Base-by-base conservation (phyloP, 768 basidiomycete genomes). In the Termitomyces sp. region DNA sequence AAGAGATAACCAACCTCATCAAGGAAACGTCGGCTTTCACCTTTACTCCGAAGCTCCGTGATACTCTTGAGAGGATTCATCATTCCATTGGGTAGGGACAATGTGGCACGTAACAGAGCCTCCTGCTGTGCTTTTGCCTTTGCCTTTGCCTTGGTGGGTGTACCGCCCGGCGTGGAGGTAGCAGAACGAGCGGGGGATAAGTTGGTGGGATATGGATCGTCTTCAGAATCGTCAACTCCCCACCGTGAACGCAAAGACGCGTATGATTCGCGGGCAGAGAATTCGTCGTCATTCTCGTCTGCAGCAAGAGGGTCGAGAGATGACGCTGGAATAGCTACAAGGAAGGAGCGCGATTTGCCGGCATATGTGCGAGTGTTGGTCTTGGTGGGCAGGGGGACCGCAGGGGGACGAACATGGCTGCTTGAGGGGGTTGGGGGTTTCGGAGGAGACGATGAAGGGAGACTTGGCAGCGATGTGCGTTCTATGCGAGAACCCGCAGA, bases 1-100 rank as follows among this genome's bases (percentile, higher is more conserved):
- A 92, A 88, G 5, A 93, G 71, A 70, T 92, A 94, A 0, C 92
- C 92, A 3, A 92, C 81, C 64, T 92, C 91, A 59, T 94, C 92
- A 44, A 92, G 69, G 66, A 93, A 93, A 16, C 89, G 75, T 60
- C 91, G 77, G 54, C 78, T 85, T 71, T 93, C 90, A 13, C 92
- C 92, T 68, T 89, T 90, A 65, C 81, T 88, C 56, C 90, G 73
- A 40, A 93, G 75, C 61, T 93, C 91, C 0, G 88, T 87, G 45
- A 92, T 89, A 58, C 88, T 90, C 70, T 87, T 88, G 50, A 90
- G 65, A 35, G 88, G 85, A 61, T 90, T 88, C 76, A 83, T 83
- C 81, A 86, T 82, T 13, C 81, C 83, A 14, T 70, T 66, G 1
- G 84, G 74, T n/a, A 85, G 70, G 0, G 69, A 61, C 6, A 55